Percentiles rank a stretch among this genome's conserved stretches.
phyloP scores from a whole-genome alignment of 345 rosid species.

The Moricandia moricandioides region DNA sequence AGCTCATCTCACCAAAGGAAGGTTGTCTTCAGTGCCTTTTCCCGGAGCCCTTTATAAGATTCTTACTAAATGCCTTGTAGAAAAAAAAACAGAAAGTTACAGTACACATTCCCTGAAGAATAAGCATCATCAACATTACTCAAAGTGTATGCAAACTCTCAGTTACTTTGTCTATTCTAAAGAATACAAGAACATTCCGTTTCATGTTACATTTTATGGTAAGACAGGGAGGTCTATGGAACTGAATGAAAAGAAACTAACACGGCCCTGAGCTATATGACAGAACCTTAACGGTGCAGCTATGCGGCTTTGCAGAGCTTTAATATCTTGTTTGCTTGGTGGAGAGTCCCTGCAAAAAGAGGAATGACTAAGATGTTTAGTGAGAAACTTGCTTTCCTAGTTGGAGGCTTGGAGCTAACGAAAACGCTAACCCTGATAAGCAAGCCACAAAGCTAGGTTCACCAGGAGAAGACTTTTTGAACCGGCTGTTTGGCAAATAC shows the following conservation, averaged over 20 bases:
- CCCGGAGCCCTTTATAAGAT: background rate
- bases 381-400: background rate
- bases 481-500: conserved; percentile 77
- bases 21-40: too few species aligned
- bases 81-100: background rate
- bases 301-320: conserved; percentile 48
- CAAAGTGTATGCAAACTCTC: background rate
- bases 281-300: conserved; percentile 17
- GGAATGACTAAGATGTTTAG: background rate
- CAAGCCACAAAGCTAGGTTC: conserved; percentile 60
- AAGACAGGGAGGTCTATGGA: conserved; percentile 46
- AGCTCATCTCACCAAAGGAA: background rate
- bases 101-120: conserved; percentile 8
- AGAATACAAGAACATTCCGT: background rate
- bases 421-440: conserved; percentile 48
- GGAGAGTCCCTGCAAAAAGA: conserved; percentile 51
- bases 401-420: background rate
- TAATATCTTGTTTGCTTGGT: conserved; percentile 51
- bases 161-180: background rate
- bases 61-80: background rate
- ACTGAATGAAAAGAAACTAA: conserved; percentile 60
- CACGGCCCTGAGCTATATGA: conserved; percentile 16
- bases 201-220: conserved; percentile 35
- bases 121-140: conserved; percentile 6
- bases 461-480: conserved; percentile 83